These are phyloP conservation scores for Sarcodon aspratus DNA, from an alignment of 768 basidiomycete genomes.

Conservation along the genomic window DNA sequence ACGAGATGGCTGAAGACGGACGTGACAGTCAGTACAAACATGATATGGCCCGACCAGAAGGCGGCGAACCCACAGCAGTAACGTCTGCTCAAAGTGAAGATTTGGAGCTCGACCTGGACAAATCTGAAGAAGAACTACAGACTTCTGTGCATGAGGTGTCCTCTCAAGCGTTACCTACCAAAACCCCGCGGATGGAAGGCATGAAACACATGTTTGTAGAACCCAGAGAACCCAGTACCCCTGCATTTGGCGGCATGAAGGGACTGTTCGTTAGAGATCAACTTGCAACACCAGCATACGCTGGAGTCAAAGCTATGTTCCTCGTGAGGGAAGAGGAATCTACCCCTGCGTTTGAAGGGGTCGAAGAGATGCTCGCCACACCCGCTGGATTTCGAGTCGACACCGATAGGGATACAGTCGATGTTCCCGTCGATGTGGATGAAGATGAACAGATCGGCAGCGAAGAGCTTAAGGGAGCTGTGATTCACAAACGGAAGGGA, in stretches of 20 bases:
- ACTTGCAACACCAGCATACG: constrained; percentile 4
- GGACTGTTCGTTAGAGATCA: constrained; percentile 17
- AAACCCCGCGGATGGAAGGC: constrained; percentile 15
- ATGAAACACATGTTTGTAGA: constrained; percentile 21
- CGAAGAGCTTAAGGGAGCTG: too few relatives aligned
- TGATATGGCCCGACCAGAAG: constrained; percentile 31
- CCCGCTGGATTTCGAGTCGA: constrained; percentile 12
- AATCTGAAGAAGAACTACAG: constrained; percentile 8
- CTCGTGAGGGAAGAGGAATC: neutral
- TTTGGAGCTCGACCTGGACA: constrained; percentile 7
- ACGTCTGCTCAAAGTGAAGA: neutral
- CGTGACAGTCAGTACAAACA: constrained; percentile 15
- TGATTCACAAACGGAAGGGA: too few relatives aligned
- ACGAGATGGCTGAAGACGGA: constrained; percentile 6
- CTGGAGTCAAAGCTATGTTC: neutral
- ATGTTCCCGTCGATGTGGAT: too few relatives aligned
- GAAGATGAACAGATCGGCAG: too few relatives aligned
- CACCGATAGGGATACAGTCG: too few relatives aligned
- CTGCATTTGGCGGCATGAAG: constrained; percentile 21
- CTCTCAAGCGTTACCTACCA: constrained; percentile 2
- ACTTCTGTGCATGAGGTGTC: constrained; percentile 2
- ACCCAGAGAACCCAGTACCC: constrained; percentile 14
- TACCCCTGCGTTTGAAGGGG: constrained; percentile 16
- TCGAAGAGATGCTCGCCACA: constrained; percentile 20
- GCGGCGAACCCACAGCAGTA: constrained; percentile 26